Evolutionary conservation across 2,329 filamentous ascomycete species (phyloP).

Genomic region (Leptographium procerum): DNA sequence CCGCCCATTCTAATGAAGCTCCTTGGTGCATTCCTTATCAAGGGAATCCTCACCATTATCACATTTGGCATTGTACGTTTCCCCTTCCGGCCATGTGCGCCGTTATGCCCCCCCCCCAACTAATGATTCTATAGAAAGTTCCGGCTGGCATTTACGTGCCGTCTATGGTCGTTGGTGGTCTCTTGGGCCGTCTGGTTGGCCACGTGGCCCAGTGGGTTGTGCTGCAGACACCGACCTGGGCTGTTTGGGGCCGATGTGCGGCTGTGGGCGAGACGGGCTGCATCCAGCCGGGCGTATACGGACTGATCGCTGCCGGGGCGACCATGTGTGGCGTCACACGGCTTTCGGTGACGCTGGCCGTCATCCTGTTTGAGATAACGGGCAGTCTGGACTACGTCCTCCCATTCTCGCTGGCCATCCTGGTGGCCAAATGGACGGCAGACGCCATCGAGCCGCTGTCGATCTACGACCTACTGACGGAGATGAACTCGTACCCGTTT

Average conservation of each 20-base stretch:
- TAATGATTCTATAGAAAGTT: slow-evolving; percentile 70
- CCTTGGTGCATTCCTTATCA: slow-evolving; percentile 72
- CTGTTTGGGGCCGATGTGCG: slow-evolving; percentile 65
- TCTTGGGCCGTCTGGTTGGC: slow-evolving; percentile 80
- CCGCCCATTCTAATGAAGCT: slow-evolving; percentile 62
- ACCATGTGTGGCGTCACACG: slow-evolving; percentile 98
- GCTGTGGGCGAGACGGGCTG: slow-evolving; percentile 64
- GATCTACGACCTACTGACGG: slow-evolving; percentile 90
- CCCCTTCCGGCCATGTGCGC: neutral
- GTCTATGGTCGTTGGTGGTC: slow-evolving; percentile 93
- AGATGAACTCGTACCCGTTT: slow-evolving; percentile 96
- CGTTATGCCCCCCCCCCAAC: no score
- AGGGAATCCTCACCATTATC: slow-evolving; percentile 75
- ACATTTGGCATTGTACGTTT: slow-evolving; percentile 73
- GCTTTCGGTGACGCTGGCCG: slow-evolving; percentile 81
- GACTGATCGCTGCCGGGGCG: slow-evolving; percentile 83
- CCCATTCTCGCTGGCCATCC: slow-evolving; percentile 81
- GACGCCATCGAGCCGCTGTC: slow-evolving; percentile 89
- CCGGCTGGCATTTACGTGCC: slow-evolving; percentile 96
- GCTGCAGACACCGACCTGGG: slow-evolving; percentile 57
- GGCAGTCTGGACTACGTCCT: slow-evolving; percentile 91
- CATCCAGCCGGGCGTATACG: slow-evolving; percentile 94
- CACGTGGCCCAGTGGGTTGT: slow-evolving; percentile 77
- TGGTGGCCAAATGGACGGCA: slow-evolving; percentile 97
- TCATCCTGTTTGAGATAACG: slow-evolving; percentile 92